phyloP scores from a whole-genome alignment of 148 eudicot genomes.

The Nepenthes gracilis region DNA sequence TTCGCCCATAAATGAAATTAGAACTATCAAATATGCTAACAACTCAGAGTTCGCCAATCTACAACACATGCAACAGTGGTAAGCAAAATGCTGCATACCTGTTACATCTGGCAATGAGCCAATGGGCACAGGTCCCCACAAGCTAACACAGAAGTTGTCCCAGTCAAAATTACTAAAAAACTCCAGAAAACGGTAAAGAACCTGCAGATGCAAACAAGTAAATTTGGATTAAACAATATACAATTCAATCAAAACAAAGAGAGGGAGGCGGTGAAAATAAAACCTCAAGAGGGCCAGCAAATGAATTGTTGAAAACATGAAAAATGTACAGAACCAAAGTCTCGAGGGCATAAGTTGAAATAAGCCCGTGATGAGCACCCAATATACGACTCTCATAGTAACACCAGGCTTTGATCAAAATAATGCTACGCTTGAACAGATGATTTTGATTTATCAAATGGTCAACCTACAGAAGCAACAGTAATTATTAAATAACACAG shows the following conservation, averaged over 20 bases:
- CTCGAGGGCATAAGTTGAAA: constrained; percentile 93
- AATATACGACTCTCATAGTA: constrained; percentile 93
- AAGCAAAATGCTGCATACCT: constrained; percentile 23
- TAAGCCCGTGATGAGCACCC: constrained; percentile 98
- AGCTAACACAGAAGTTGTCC: constrained; percentile 85
- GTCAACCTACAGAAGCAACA: constrained; percentile 51
- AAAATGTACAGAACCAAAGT: constrained; percentile 95
- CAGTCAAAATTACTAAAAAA: constrained; percentile 95
- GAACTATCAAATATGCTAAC: constrained; percentile 2
- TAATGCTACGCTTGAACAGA: constrained; percentile 89
- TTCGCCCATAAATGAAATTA: constrained; percentile 4
- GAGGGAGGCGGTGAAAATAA: background rate
- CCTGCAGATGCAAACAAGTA: constrained; percentile 30
- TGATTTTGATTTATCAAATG: constrained; percentile 69
- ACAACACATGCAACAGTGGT: no score
- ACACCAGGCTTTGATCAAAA: constrained; percentile 96
- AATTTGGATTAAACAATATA: background rate
- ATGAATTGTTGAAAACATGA: constrained; percentile 84
- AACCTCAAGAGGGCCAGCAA: constrained; percentile 91
- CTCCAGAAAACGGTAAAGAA: constrained; percentile 86
- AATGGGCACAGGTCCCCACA: constrained; percentile 89
- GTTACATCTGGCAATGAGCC: constrained; percentile 70
- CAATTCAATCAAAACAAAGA: constrained; percentile 1
- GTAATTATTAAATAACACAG: background rate
- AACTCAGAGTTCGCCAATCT: no score